These are phyloP conservation scores for Arabis hirsuta DNA, from an alignment of 345 rosid genomes.

Conservation along the genomic window DNA sequence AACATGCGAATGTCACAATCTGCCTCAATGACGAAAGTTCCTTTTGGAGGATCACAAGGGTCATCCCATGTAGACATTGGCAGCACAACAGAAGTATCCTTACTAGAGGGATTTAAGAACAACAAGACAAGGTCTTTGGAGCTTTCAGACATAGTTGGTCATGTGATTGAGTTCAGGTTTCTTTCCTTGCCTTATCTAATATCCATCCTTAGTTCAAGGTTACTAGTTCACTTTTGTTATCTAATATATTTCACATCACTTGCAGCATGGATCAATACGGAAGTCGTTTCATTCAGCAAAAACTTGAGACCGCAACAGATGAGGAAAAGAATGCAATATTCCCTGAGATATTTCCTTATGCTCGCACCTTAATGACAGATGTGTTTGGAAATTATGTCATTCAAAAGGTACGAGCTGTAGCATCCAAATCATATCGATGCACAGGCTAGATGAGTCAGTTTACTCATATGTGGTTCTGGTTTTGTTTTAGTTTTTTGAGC, in stretches of 20 bases:
- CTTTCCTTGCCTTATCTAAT: constrained; percentile 29
- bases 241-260: constrained; percentile 13
- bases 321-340: constrained; percentile 84
- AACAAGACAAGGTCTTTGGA: constrained; percentile 76
- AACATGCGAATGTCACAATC: constrained; percentile 57
- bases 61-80: constrained; percentile 65
- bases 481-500: constrained; percentile 83
- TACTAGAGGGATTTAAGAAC: constrained; percentile 86
- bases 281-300: constrained; percentile 98
- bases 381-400: constrained; percentile 97
- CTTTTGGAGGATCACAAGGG: constrained; percentile 57
- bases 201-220: constrained; percentile 22
- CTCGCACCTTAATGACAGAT: constrained; percentile 94
- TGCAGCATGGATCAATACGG: constrained; percentile 96
- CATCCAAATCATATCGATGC: background rate
- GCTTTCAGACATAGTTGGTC: constrained; percentile 70
- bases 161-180: constrained; percentile 93
- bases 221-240: constrained; percentile 25
- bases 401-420: constrained; percentile 65
- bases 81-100: constrained; percentile 59
- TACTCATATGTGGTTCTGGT: constrained; percentile 36
- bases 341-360: constrained; percentile 81
- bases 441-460: constrained; percentile 16
- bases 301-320: constrained; percentile 73
- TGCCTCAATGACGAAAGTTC: constrained; percentile 61